Base-by-base conservation (phyloP, 805 yeast species). In the Yarrowia deformans region DNA sequence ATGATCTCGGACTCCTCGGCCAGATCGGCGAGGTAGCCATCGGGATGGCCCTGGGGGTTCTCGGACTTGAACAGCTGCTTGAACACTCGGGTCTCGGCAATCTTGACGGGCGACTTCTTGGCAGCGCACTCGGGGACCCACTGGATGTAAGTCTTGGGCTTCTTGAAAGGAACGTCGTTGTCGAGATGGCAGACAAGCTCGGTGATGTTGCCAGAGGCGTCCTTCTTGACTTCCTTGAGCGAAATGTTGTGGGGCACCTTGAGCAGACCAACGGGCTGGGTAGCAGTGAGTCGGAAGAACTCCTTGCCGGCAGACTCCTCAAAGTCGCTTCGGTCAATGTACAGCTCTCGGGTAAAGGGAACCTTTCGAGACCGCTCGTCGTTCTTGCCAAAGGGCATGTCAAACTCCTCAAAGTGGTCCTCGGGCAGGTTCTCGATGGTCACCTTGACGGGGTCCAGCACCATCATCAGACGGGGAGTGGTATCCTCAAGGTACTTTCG, bases 111-210 rank as follows among this genome's bases (percentile, higher is more conserved):
- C 10, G 92, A 87, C 50, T 81, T 80, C 74, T 86, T 82, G 70
- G 85, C 84, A 40, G 82, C 80, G 29, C 88, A 82, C 71, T 87
- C 87, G 66, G 97, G 97, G 66, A 95, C 88, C 99, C 99, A 95
- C 81, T 95, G 99, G 76, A 95, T 93, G 77, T 84, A 95, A 10
- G 99, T 93, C 86, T 94, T 95, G 76, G 99, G 99, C 77, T 91
- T 92, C 78, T 83, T 85, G 72, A 82, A 82, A 69, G 80, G 81
- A 23, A 82, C 78, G 69, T 86, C 91, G 72, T 86, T 87, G 76
- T 93, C 90, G 76, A 94, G 95, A 74, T 88, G 85, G 64, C 90
- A 97, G 73, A 89, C 88, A 70, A 95, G 86, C 79, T 85, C 87
- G 23, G 82, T 81, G 67, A 93, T 86, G 60, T 85, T 82, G 23